These are phyloP conservation scores for Schwanniomyces pseudopolymorphus DNA, from an alignment of 805 yeast genomes.

Conservation along the genomic window DNA sequence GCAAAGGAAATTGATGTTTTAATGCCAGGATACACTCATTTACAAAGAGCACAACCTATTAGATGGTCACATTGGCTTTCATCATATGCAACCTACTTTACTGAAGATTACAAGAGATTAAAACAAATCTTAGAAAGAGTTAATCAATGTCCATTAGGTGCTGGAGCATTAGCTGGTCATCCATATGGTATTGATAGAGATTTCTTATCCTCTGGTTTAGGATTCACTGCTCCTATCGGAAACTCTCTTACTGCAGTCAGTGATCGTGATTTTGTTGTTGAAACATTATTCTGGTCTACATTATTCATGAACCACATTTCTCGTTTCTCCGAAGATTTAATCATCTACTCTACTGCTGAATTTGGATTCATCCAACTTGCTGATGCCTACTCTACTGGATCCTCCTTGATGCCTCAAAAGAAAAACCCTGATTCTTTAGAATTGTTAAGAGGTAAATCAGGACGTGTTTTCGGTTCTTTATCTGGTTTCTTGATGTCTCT, in stretches of 20 bases:
- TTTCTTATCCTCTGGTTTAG: constrained; percentile 74
- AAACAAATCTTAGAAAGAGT: constrained; percentile 77
- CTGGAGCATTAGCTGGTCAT: constrained; percentile 98
- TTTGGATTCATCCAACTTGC: constrained; percentile 92
- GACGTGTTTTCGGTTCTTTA: constrained; percentile 93
- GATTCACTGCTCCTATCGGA: constrained; percentile 85
- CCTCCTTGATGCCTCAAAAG: constrained; percentile 98
- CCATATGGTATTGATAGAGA: constrained; percentile 99
- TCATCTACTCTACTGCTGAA: constrained; percentile 95
- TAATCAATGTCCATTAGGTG: constrained; percentile 89
- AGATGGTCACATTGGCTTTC: constrained; percentile 99
- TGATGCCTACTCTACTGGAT: constrained; percentile 98
- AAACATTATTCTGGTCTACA: constrained; percentile 92
- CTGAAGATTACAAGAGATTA: constrained; percentile 85
- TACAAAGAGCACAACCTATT: constrained; percentile 99
- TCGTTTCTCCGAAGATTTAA: constrained; percentile 90
- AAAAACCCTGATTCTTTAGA: constrained; percentile 97
- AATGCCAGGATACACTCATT: constrained; percentile 99
- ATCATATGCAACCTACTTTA: constrained; percentile 90
- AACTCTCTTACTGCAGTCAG: constrained; percentile 96
- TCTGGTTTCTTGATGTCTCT: constrained; percentile 95
- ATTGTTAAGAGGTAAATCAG: constrained; percentile 93
- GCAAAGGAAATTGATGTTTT: constrained; percentile 82
- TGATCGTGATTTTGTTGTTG: constrained; percentile 97
- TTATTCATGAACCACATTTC: constrained; percentile 95